phyloP scores from a whole-genome alignment of 2,329 filamentous ascomycete genomes.

The Xylaria sp. region DNA sequence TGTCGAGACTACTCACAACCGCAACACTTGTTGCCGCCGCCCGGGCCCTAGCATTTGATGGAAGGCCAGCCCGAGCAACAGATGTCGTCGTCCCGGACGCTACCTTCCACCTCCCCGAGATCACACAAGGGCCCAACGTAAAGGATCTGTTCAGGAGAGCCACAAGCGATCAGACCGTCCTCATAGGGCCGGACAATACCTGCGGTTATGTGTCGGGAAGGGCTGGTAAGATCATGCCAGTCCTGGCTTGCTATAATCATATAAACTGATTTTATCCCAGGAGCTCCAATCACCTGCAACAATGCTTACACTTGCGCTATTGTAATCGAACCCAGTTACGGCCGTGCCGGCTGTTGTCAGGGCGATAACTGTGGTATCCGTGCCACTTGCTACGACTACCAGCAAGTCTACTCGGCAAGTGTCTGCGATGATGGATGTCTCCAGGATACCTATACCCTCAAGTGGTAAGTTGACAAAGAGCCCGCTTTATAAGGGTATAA shows the following conservation, averaged over 20 bases:
- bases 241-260: neutral
- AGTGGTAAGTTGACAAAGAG: constrained; percentile 55
- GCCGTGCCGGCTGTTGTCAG: constrained; percentile 58
- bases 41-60: constrained; percentile 52
- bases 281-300: constrained; percentile 55
- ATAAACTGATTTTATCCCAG: constrained; percentile 42
- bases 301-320: constrained; percentile 54
- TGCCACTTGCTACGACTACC: constrained; percentile 55
- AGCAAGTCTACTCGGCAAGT: constrained; percentile 50
- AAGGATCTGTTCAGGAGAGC: constrained; percentile 51
- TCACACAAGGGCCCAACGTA: constrained; percentile 55
- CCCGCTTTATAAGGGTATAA: neutral
- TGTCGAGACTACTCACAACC: constrained; percentile 46
- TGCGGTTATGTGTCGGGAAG: constrained; percentile 61
- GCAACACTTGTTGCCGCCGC: constrained; percentile 51
- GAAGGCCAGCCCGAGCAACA: constrained; percentile 52
- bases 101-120: constrained; percentile 54
- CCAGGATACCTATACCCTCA: constrained; percentile 55
- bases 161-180: constrained; percentile 50
- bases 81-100: constrained; percentile 48
- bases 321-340: constrained; percentile 50
- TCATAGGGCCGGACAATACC: constrained; percentile 62
- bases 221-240: constrained; percentile 46
- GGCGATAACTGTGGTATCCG: constrained; percentile 51
- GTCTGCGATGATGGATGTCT: constrained; percentile 56